Percentiles rank a stretch among this genome's conserved stretches.
Conservation (phyloP, 306 rosid genomes). For the Hippophae rhamnoides region DNA sequence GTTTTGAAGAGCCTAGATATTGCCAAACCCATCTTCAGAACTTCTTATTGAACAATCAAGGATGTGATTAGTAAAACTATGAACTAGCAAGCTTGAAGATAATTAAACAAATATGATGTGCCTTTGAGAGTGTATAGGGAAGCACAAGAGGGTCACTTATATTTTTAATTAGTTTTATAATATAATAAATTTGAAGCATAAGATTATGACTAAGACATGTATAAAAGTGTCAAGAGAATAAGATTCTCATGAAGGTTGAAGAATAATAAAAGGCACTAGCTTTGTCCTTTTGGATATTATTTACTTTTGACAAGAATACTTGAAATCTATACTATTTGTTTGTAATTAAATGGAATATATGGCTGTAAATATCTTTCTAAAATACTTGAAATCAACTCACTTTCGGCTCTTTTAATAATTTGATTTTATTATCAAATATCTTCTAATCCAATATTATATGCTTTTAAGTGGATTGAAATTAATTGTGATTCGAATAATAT, state of each 20-base stretch:
- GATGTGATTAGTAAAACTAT: neutral
- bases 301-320: too few species aligned
- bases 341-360: too few species aligned
- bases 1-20: slow-evolving; percentile 55
- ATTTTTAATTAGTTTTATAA: slow-evolving; percentile 8
- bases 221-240: slow-evolving; percentile 26
- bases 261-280: slow-evolving; percentile 21
- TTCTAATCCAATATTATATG: too few species aligned
- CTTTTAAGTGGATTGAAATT: too few species aligned
- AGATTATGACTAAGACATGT: slow-evolving; percentile 1
- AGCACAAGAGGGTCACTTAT: neutral
- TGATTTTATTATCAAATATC: too few species aligned
- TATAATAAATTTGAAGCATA: slow-evolving; percentile 6
- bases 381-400: too few species aligned
- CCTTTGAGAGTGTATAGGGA: slow-evolving; percentile 12
- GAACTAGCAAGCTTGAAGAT: neutral
- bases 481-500: too few species aligned
- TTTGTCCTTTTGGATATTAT: too few species aligned
- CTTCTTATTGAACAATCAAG: slow-evolving; percentile 8
- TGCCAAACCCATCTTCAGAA: slow-evolving; percentile 50
- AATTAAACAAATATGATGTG: slow-evolving; percentile 1
- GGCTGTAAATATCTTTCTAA: too few species aligned
- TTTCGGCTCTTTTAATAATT: too few species aligned
- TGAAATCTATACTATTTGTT: too few species aligned
- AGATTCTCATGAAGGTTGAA: slow-evolving; percentile 33